These are phyloP conservation scores for Peniophora sp. DNA, from an alignment of 1,284 basidiomycete species.

Conservation along the genomic window DNA sequence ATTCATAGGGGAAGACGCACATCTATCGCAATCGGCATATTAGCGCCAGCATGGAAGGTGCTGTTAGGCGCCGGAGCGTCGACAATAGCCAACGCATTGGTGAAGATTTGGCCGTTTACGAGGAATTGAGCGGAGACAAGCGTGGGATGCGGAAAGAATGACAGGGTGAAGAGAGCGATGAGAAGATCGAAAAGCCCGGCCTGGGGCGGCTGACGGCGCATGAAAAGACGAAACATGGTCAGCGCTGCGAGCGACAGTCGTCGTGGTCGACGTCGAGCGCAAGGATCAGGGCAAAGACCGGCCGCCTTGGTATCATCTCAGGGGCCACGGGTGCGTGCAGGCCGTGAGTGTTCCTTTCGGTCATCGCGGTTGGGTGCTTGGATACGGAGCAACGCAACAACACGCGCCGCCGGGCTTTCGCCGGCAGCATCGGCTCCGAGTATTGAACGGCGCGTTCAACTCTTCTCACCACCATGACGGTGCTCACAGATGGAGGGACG, in stretches of 20 bases:
- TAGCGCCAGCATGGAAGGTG: constrained; percentile 24
- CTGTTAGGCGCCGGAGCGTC: constrained; percentile 33
- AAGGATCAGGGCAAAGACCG: no score
- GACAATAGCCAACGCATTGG: constrained; percentile 40
- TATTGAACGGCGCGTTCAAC: no score
- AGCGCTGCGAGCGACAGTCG: no score
- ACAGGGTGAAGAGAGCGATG: constrained; percentile 11
- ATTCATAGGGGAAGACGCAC: constrained; percentile 18
- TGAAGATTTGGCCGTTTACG: constrained; percentile 34
- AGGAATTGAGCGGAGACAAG: constrained; percentile 19
- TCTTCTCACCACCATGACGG: neutral
- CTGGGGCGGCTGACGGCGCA: no score
- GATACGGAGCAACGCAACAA: neutral
- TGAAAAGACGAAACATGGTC: no score
- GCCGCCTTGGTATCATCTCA: no score
- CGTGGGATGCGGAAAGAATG: constrained; percentile 5
- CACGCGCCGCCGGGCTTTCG: constrained; percentile 2
- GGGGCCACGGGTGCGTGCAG: no score
- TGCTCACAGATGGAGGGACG: neutral
- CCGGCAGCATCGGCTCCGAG: neutral
- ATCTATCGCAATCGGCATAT: constrained; percentile 35
- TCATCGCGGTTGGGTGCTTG: no score
- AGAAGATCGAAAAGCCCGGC: neutral
- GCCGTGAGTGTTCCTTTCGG: no score
- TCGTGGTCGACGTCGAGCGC: no score